Conservation (phyloP, 805 yeast species). For the Tetrapisispora nanseiensis region DNA sequence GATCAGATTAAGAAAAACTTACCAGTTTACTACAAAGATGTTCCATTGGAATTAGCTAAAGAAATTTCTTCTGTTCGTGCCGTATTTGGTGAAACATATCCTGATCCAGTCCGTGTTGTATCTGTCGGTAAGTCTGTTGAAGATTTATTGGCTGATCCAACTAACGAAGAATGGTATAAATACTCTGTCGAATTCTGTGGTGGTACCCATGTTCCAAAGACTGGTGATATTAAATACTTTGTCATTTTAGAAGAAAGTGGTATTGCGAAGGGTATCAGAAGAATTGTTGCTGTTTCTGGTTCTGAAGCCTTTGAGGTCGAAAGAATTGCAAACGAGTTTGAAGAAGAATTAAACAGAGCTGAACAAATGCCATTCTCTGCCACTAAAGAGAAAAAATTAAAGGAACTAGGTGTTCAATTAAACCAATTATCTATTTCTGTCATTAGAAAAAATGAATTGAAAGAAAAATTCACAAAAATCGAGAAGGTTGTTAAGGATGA, state of each 20-base stretch:
- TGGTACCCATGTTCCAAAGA: constrained; percentile 92
- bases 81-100: constrained; percentile 97
- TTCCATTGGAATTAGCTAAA: constrained; percentile 61
- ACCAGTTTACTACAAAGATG: constrained; percentile 75
- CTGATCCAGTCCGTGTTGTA: constrained; percentile 97
- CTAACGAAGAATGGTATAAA: constrained; percentile 62
- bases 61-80: constrained; percentile 84
- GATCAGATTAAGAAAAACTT: constrained; percentile 60
- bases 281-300: constrained; percentile 96
- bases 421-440: constrained; percentile 79
- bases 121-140: constrained; percentile 89
- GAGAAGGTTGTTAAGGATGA: constrained; percentile 87
- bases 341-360: constrained; percentile 46
- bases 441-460: constrained; percentile 65
- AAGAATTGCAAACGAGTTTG: constrained; percentile 67
- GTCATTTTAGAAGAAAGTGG: constrained; percentile 91
- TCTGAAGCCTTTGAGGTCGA: constrained; percentile 85
- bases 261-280: constrained; percentile 96
- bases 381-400: constrained; percentile 69
- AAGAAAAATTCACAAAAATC: constrained; percentile 60
- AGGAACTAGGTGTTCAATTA: constrained; percentile 74
- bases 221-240: constrained; percentile 87
- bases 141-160: constrained; percentile 63
- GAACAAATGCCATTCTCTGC: constrained; percentile 61
- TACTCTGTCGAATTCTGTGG: constrained; percentile 95